phyloP scores from a whole-genome alignment of 1,284 basidiomycete species.

The Leccinum pachyderme region DNA sequence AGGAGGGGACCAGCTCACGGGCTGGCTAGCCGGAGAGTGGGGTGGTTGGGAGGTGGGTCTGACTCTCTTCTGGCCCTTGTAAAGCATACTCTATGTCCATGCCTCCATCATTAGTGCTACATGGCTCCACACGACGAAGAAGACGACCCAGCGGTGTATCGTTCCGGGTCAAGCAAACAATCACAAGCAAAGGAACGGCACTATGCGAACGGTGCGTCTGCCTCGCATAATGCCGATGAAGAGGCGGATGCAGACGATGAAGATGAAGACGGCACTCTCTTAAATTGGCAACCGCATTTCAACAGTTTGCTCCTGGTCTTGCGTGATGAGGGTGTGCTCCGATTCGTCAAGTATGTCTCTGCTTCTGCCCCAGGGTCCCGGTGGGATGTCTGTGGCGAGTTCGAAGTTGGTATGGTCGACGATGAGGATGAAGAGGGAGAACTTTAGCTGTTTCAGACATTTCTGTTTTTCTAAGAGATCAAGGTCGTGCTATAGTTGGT shows the following conservation, averaged over 20 bases:
- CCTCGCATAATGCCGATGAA: slow-evolving; percentile 24
- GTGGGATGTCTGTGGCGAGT: slow-evolving; percentile 90
- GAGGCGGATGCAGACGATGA: slow-evolving; percentile 42
- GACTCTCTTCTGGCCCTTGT: background rate
- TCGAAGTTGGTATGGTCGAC: slow-evolving; percentile 75
- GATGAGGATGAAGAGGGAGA: slow-evolving; percentile 28
- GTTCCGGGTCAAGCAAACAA: slow-evolving; percentile 54
- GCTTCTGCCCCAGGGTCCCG: slow-evolving; percentile 82
- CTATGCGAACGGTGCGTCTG: slow-evolving; percentile 11
- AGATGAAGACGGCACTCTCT: slow-evolving; percentile 72
- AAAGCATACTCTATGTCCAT: background rate
- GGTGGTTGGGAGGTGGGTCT: slow-evolving; percentile 87
- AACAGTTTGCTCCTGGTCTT: slow-evolving; percentile 89
- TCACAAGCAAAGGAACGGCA: slow-evolving; percentile 21
- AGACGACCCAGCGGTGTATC: slow-evolving; percentile 93
- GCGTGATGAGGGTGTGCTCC: slow-evolving; percentile 91
- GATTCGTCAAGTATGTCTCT: slow-evolving; percentile 92
- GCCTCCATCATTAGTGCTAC: slow-evolving; percentile 64
- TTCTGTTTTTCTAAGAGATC: background rate
- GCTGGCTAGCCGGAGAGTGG: slow-evolving; percentile 79
- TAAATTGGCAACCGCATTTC: slow-evolving; percentile 89
- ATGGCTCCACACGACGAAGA: slow-evolving; percentile 92
- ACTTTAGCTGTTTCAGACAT: background rate
- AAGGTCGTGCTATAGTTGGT: background rate
- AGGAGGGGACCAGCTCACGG: slow-evolving; percentile 38